phyloP scores from a whole-genome alignment of 1,284 basidiomycete genomes.

The Rhodotorula sp. region DNA sequence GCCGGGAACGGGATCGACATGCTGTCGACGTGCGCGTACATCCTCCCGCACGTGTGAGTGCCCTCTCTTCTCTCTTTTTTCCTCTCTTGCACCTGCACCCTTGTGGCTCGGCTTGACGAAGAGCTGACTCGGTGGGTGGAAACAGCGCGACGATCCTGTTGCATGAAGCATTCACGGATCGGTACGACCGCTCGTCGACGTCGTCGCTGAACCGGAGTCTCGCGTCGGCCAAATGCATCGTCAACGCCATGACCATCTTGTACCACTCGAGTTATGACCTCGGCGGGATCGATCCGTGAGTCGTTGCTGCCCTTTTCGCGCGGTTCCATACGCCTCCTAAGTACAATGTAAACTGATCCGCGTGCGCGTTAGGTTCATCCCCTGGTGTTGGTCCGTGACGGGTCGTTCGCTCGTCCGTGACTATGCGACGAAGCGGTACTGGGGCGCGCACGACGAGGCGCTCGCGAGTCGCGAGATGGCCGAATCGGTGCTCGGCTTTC shows the following conservation, averaged over 20 bases:
- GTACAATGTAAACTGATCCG: no score
- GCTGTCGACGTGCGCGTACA: slow-evolving; percentile 33
- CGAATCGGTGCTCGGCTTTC: slow-evolving; percentile 33
- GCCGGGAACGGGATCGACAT: slow-evolving; percentile 27
- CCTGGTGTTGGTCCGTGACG: slow-evolving; percentile 31
- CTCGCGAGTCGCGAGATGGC: slow-evolving; percentile 15
- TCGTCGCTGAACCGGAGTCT: slow-evolving; percentile 32
- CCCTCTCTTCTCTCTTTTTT: background rate
- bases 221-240: slow-evolving; percentile 34
- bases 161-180: slow-evolving; percentile 34
- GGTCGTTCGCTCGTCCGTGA: slow-evolving; percentile 38
- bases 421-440: slow-evolving; percentile 26
- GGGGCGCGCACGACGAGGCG: slow-evolving; percentile 30
- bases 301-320: background rate
- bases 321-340: no score
- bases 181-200: slow-evolving; percentile 19
- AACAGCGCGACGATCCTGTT: slow-evolving; percentile 38
- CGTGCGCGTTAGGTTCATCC: slow-evolving; percentile 18
- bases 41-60: slow-evolving; percentile 37
- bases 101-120: background rate
- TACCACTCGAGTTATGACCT: slow-evolving; percentile 31
- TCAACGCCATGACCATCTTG: slow-evolving; percentile 33
- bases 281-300: slow-evolving; percentile 34
- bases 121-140: no score
- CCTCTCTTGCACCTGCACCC: background rate